phyloP scores from a whole-genome alignment of 139 green algal species.

The Micromonas commoda region DNA sequence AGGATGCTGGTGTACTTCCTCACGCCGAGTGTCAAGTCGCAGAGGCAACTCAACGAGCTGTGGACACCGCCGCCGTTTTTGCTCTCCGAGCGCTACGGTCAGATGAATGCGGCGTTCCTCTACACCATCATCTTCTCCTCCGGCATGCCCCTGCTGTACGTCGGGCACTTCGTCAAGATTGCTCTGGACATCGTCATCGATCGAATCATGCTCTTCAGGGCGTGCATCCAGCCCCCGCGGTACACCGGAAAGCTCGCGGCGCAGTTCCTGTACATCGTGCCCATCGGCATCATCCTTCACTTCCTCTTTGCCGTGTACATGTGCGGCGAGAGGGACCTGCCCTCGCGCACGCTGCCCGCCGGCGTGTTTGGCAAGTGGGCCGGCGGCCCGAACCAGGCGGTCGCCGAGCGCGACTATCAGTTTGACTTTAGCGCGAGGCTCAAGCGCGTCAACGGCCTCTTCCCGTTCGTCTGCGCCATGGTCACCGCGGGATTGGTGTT shows the following conservation, averaged over 20 bases:
- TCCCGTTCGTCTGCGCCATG: no score
- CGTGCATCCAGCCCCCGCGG: not conserved
- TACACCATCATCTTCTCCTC: not conserved
- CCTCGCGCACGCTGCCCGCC: no score
- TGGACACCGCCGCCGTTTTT: not conserved
- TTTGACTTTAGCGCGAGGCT: no score
- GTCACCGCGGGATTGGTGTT: no score
- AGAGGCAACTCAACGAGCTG: not conserved
- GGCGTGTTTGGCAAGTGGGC: no score
- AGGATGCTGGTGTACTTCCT: not conserved
- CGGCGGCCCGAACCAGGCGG: no score
- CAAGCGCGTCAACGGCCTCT: no score
- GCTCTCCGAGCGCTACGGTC: slow-evolving; percentile 11
- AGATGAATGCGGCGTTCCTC: not conserved
- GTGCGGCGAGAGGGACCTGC: not conserved
- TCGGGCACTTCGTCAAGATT: not conserved
- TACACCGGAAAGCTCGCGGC: not conserved
- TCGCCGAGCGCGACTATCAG: no score
- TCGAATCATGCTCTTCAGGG: not conserved
- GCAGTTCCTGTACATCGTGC: not conserved
- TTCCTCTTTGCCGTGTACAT: not conserved
- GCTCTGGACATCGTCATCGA: not conserved
- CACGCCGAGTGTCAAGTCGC: no score
- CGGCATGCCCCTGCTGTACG: not conserved
- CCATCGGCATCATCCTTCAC: not conserved